These are phyloP conservation scores for Dillenia turbinata DNA, from an alignment of 164 flowering plant species.

Conservation along the genomic window DNA sequence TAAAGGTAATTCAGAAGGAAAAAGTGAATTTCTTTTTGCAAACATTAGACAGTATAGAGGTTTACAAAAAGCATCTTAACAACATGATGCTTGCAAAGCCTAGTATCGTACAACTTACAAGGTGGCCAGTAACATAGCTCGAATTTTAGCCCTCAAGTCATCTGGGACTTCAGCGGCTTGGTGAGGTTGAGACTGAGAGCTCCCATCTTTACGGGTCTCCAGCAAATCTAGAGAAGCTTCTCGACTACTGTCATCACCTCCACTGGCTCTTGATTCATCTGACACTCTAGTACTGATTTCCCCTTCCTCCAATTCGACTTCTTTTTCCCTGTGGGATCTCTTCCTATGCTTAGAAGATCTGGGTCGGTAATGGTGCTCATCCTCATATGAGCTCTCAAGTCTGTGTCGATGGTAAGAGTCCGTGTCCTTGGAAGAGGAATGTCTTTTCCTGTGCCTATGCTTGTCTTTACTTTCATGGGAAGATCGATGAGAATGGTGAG, in stretches of 20 bases:
- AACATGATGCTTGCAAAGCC: too few relatives aligned
- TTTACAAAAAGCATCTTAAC: too few relatives aligned
- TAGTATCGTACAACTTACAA: constrained; percentile 21
- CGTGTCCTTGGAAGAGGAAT: constrained; percentile 39
- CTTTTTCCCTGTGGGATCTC: constrained; percentile 26
- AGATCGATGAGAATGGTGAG: constrained; percentile 43
- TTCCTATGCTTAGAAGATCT: constrained; percentile 23
- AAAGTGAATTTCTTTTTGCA: too few relatives aligned
- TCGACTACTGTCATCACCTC: constrained; percentile 24
- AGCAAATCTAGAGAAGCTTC: constrained; percentile 30
- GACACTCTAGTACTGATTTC: constrained; percentile 32
- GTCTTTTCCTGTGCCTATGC: constrained; percentile 38
- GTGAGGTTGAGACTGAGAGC: constrained; percentile 30
- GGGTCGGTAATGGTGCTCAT: constrained; percentile 25
- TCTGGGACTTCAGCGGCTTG: constrained; percentile 51
- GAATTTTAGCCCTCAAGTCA: constrained; percentile 80
- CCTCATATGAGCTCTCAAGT: constrained; percentile 38
- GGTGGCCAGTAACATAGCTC: constrained; percentile 85
- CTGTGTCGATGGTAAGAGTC: constrained; percentile 25
- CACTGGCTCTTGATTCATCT: constrained; percentile 27
- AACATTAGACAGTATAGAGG: too few relatives aligned
- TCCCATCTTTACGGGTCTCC: constrained; percentile 19
- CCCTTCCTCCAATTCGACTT: constrained; percentile 55
- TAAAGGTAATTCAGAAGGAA: too few relatives aligned
- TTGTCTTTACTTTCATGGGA: constrained; percentile 44